Percentiles rank a stretch among this genome's conserved stretches.
Conservation (phyloP, 805 yeast species). For the Candida railenensis region DNA sequence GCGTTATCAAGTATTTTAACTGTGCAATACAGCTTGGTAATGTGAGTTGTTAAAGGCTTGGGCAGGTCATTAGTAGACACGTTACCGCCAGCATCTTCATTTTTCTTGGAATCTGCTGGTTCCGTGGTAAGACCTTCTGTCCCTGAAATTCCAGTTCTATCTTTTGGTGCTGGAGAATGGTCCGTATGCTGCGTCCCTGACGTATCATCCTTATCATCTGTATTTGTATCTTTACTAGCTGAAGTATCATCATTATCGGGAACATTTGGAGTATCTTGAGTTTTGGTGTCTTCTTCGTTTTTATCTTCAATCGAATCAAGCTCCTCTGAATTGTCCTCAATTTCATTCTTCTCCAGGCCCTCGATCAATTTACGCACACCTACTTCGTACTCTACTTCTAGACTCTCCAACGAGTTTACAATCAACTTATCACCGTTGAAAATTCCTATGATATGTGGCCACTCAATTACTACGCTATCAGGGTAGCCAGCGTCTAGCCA, state of each 20-base stretch:
- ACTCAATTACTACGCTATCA: conserved; percentile 23
- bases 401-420: conserved; percentile 23
- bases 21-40: not conserved
- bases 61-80: not conserved
- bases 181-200: too few relatives aligned
- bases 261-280: too few relatives aligned
- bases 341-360: not conserved
- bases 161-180: too few relatives aligned
- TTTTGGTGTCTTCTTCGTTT: too few relatives aligned
- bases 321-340: not conserved
- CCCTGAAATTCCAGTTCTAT: too few relatives aligned
- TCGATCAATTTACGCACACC: conserved; percentile 1
- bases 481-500: conserved; percentile 40
- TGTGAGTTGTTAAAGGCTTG: not conserved
- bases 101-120: not conserved
- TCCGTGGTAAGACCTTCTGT: too few relatives aligned
- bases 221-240: too few relatives aligned
- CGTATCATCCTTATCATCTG: too few relatives aligned
- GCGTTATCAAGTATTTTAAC: not conserved
- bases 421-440: conserved; percentile 18
- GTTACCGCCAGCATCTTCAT: not conserved
- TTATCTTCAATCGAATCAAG: not conserved
- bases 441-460: conserved; percentile 38
- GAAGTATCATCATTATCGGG: too few relatives aligned
- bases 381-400: conserved; percentile 14